Evolutionary conservation across 176 grass and related monocot species (phyloP).

Genomic region (Oryza meridionalis): DNA sequence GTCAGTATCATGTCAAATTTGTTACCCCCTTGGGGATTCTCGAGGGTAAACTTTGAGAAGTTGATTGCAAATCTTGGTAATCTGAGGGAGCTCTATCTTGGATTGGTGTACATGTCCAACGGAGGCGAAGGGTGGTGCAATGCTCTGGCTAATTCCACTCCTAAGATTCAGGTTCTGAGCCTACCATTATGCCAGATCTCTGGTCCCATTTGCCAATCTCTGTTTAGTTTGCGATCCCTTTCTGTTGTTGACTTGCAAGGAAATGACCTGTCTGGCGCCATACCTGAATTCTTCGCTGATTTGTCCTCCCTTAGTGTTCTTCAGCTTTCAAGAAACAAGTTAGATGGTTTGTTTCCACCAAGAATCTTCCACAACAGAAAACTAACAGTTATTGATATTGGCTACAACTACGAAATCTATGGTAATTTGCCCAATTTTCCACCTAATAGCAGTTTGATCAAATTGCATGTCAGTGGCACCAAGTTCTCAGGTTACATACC

Average conservation of each 20-base stretch:
- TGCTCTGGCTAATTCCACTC: not conserved
- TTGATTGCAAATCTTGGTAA: slow-evolving; percentile 39
- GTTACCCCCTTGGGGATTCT: fast-evolving
- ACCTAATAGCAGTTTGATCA: not conserved
- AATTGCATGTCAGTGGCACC: not conserved
- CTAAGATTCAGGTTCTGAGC: slow-evolving; percentile 38
- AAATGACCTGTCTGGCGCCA: slow-evolving; percentile 25
- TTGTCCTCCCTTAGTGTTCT: slow-evolving; percentile 42
- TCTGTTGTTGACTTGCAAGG: slow-evolving; percentile 24
- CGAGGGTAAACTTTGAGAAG: fast-evolving
- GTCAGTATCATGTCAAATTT: fast-evolving
- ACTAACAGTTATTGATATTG: slow-evolving; percentile 27
- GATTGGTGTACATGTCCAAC: slow-evolving; percentile 44
- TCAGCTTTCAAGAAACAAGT: too few relatives aligned
- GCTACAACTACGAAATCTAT: slow-evolving; percentile 19
- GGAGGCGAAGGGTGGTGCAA: slow-evolving; percentile 27
- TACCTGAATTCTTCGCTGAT: slow-evolving; percentile 44
- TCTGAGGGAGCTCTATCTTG: slow-evolving; percentile 41
- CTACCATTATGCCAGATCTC: slow-evolving; percentile 31
- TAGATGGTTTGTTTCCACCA: not conserved
- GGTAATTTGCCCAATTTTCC: slow-evolving; percentile 23
- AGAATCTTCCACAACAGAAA: slow-evolving; percentile 39
- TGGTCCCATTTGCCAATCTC: slow-evolving; percentile 27
- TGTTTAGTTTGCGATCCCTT: not conserved
- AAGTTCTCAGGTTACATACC: not conserved